Conservation (phyloP, 495 filamentous ascomycete genomes). For the Daldinia concentrica region DNA sequence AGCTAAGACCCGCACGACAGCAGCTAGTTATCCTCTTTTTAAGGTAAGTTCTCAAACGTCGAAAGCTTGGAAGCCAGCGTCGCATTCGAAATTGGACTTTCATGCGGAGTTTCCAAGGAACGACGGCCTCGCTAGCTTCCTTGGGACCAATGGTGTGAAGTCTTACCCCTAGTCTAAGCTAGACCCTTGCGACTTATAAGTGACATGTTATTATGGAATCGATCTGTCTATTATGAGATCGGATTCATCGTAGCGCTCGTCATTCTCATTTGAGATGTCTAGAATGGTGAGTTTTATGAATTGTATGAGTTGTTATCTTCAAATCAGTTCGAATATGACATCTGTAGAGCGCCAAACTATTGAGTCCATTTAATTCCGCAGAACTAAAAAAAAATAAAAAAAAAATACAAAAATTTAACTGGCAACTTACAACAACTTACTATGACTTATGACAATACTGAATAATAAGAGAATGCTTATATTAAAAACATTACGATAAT, state of each 20-base stretch:
- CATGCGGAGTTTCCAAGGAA: slow-evolving; percentile 21
- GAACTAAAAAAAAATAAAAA: too few species aligned
- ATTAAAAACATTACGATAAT: too few species aligned
- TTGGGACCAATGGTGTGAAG: slow-evolving; percentile 12
- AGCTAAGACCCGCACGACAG: neutral
- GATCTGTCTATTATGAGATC: neutral
- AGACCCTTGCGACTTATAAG: neutral
- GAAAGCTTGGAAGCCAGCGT: slow-evolving; percentile 31
- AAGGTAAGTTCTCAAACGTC: slow-evolving; percentile 14
- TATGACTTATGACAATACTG: too few species aligned
- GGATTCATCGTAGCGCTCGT: neutral
- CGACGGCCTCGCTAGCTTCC: slow-evolving; percentile 2
- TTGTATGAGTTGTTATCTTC: neutral
- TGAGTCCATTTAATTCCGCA: too few species aligned
- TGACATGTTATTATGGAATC: neutral
- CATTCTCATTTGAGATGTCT: neutral
- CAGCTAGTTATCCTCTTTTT: slow-evolving; percentile 1
- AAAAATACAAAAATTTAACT: too few species aligned
- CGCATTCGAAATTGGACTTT: slow-evolving; percentile 28
- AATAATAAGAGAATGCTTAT: too few species aligned
- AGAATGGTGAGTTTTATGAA: neutral
- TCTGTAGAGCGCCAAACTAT: too few species aligned
- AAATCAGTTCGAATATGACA: neutral
- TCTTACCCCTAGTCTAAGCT: slow-evolving; percentile 12
- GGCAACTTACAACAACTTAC: too few species aligned